phyloP scores from a whole-genome alignment of 495 filamentous ascomycete genomes.

The Talaromyces thailandensis region DNA sequence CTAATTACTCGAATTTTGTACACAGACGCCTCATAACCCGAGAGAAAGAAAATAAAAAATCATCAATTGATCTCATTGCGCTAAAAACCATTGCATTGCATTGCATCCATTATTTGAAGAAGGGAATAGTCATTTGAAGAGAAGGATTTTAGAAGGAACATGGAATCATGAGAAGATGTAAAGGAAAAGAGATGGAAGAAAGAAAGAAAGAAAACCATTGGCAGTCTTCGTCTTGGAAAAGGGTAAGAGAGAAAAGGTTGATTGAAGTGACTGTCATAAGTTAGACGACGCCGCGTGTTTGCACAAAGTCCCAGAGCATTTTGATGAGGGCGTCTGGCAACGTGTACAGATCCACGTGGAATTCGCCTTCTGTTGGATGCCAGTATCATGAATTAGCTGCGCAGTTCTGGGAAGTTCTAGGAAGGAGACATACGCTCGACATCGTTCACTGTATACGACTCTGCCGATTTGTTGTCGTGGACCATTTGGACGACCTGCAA shows the following conservation, averaged over 20 bases:
- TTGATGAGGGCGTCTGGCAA: slow-evolving; percentile 71
- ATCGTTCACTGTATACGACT: slow-evolving; percentile 95
- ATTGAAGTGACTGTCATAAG: neutral
- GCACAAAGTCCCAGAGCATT: slow-evolving; percentile 86
- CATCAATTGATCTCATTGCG: neutral
- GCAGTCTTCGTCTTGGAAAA: neutral
- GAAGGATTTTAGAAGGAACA: neutral
- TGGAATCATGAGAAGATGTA: neutral
- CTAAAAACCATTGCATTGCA: neutral
- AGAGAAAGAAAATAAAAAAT: slow-evolving; percentile 8
- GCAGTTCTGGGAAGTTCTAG: neutral
- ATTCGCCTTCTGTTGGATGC: slow-evolving; percentile 70
- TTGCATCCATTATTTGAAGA: neutral
- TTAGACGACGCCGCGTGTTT: slow-evolving; percentile 34
- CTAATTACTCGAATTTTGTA: neutral
- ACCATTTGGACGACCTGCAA: slow-evolving; percentile 95
- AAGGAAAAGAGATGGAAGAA: neutral
- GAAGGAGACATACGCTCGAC: slow-evolving; percentile 63
- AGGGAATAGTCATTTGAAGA: neutral
- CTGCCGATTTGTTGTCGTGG: slow-evolving; percentile 85
- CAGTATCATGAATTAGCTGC: neutral
- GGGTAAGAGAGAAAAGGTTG: too few species aligned
- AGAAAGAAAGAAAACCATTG: neutral
- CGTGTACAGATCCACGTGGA: slow-evolving; percentile 96
- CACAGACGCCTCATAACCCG: neutral